Evolutionary conservation across 164 flowering plant genomes (phyloP).

Genomic region (Akebia trifoliata): DNA sequence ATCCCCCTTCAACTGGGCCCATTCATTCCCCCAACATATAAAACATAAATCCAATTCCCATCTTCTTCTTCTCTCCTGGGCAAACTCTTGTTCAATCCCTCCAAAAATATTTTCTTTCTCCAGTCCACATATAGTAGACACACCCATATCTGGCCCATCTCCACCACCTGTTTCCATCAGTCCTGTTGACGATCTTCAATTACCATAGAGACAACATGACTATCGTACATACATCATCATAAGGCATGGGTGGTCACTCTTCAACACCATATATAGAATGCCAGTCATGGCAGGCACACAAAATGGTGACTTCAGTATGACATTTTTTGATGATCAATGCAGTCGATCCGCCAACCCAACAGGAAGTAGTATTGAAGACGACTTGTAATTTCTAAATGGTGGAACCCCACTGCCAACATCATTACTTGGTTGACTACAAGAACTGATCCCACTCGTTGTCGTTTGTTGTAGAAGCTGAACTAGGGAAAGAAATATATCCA

Average conservation of each 20-base stretch:
- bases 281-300: constrained; percentile 27
- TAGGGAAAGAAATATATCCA: constrained; percentile 67
- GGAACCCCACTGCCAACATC: constrained; percentile 21
- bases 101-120: no score
- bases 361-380: constrained; percentile 37
- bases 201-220: neutral
- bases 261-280: constrained; percentile 6
- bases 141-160: no score
- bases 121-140: no score
- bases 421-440: constrained; percentile 25
- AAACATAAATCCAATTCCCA: no score
- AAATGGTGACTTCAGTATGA: constrained; percentile 8
- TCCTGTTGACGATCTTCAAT: no score
- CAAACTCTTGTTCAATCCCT: no score
- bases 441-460: constrained; percentile 16
- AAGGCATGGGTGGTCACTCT: neutral
- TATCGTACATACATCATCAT: neutral
- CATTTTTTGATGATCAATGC: constrained; percentile 8
- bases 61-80: no score
- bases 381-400: constrained; percentile 31
- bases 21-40: no score
- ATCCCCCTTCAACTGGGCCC: no score
- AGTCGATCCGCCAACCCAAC: constrained; percentile 32
- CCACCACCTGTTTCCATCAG: no score
- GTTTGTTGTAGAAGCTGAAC: constrained; percentile 59